Conservation (phyloP, 2,329 filamentous ascomycete genomes). For the Fusarium marasasianum region DNA sequence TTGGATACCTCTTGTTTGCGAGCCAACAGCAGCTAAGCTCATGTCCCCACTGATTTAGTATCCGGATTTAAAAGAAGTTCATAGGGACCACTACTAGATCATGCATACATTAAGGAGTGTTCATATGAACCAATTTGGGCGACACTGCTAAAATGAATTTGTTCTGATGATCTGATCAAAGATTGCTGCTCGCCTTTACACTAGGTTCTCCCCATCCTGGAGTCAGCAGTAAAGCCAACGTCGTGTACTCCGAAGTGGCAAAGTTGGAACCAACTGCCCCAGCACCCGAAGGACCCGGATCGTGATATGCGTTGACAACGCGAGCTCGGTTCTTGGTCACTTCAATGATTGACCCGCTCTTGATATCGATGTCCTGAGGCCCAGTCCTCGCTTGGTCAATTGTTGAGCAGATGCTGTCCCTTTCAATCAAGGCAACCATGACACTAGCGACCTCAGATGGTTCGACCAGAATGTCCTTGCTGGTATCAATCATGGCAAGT, state of each 20-base stretch:
- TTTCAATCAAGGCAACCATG: not conserved
- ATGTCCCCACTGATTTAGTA: not conserved
- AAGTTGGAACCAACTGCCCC: not conserved
- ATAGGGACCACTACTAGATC: rapidly evolving
- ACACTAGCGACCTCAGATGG: not conserved
- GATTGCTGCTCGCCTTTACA: not conserved
- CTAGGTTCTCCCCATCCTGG: not conserved
- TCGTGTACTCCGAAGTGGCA: not conserved
- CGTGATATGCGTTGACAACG: not conserved
- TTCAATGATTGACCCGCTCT: not conserved
- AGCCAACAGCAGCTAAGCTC: rapidly evolving
- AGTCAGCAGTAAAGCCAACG: not conserved
- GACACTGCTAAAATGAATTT: not conserved
- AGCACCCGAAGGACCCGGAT: not conserved
- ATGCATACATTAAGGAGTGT: not conserved
- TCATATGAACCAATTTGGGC: no score
- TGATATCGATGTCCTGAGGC: not conserved
- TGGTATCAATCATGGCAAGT: not conserved
- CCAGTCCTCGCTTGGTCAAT: not conserved
- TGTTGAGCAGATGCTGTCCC: not conserved
- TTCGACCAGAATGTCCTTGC: not conserved
- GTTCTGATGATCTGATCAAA: not conserved
- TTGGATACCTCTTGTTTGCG: rapidly evolving
- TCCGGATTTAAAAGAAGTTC: not conserved
- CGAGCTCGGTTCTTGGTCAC: not conserved